phyloP scores from a whole-genome alignment of 257 asterid genomes.

The Ajuga chamaepitys region DNA sequence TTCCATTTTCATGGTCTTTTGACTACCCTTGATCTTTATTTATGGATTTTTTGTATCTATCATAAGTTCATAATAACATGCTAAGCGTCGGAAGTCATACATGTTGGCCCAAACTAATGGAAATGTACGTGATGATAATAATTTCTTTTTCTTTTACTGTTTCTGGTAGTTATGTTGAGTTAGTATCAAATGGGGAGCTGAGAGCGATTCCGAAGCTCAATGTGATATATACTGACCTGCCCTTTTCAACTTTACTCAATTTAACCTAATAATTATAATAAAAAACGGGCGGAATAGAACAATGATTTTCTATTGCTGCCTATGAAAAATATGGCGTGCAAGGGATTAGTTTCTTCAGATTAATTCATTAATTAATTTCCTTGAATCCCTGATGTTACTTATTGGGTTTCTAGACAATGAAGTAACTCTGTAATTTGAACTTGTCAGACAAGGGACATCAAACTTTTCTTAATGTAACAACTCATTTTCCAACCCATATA shows the following conservation, averaged over 20 bases:
- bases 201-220: not conserved
- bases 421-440: not conserved
- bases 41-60: not conserved
- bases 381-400: not conserved
- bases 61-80: not conserved
- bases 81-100: not conserved
- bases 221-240: not conserved
- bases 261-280: not conserved
- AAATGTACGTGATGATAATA: not conserved
- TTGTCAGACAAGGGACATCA: not conserved
- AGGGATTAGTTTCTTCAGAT: not conserved
- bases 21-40: not conserved
- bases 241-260: not conserved
- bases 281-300: not conserved
- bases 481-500: not conserved
- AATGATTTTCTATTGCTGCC: not conserved
- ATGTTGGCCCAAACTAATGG: slow-evolving; percentile 1
- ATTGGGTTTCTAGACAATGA: not conserved
- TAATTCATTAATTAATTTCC: not conserved
- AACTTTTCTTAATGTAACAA: not conserved
- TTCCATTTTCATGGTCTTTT: slow-evolving; percentile 4
- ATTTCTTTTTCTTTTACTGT: not conserved
- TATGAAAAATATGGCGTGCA: not conserved
- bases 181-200: not conserved
- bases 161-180: not conserved